A percentile compares a stretch with the other conserved stretches of the same genome.
Evolutionary conservation across 495 filamentous ascomycete genomes (phyloP).

Genomic region (Aspergillus baeticus): DNA sequence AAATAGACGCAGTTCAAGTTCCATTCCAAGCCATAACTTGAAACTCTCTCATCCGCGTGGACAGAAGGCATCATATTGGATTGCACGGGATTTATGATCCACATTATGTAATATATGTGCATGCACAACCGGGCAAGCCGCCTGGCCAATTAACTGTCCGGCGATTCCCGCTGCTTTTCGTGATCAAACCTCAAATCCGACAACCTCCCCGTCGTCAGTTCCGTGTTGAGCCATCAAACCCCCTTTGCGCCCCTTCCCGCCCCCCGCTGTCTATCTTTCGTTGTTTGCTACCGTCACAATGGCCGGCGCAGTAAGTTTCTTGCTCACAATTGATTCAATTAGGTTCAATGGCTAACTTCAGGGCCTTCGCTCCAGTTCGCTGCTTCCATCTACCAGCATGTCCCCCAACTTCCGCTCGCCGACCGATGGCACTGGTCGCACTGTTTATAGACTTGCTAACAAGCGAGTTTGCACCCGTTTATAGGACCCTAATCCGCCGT

Average conservation of each 20-base stretch:
- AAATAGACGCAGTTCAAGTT: too few species aligned
- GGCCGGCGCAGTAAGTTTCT: constrained; percentile 47
- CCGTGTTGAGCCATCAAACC: constrained; percentile 24
- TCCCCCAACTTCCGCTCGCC: constrained; percentile 36
- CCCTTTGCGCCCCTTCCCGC: constrained; percentile 22
- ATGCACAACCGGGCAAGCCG: constrained; percentile 4
- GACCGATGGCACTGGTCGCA: not conserved
- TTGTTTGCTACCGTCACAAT: constrained; percentile 43
- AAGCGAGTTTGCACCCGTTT: constrained; percentile 13
- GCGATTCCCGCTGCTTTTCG: constrained; percentile 45
- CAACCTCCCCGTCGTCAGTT: constrained; percentile 14
- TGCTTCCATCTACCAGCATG: constrained; percentile 78
- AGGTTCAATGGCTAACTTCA: constrained; percentile 35
- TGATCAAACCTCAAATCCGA: constrained; percentile 19
- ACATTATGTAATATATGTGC: constrained; percentile 12
- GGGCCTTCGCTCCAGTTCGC: constrained; percentile 45
- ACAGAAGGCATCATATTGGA: not conserved
- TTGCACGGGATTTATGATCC: not conserved
- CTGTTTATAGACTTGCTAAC: constrained; percentile 16
- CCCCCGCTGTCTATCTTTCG: constrained; percentile 12
- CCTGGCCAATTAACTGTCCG: constrained; percentile 44
- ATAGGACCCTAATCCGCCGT: constrained; percentile 76
- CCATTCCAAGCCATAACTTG: too few species aligned
- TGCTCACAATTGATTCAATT: not conserved
- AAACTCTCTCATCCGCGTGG: not conserved